Evolutionary conservation across 352 stramenopile genomes (phyloP).

Genomic region (Pythium pyrilobum): DNA sequence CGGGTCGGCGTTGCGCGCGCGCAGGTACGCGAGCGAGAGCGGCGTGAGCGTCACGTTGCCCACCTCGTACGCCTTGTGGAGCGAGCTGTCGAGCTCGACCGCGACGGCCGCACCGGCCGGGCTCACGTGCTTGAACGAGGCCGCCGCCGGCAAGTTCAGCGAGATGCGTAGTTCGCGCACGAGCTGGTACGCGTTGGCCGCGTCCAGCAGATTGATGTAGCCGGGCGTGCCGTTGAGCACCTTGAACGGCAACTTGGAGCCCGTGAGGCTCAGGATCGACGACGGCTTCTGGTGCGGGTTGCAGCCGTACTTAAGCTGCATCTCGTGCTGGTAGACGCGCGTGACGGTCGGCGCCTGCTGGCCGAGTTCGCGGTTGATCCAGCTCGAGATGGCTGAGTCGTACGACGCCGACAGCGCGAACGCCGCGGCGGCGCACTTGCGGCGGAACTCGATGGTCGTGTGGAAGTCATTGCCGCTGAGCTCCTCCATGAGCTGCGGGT

Average conservation of each 20-base stretch:
- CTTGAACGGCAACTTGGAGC: constrained; percentile 79
- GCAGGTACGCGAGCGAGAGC: constrained; percentile 96
- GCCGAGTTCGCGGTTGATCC: constrained; percentile 92
- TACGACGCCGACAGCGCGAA: constrained; percentile 89
- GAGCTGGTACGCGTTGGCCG: constrained; percentile 98
- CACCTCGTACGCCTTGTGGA: constrained; percentile 95
- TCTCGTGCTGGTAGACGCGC: constrained; percentile 95
- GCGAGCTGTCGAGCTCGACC: constrained; percentile 92
- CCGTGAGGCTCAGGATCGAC: constrained; percentile 61
- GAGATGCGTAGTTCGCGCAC: constrained; percentile 95
- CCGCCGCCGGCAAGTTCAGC: constrained; percentile 91
- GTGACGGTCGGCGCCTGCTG: constrained; percentile 69
- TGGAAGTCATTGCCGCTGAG: constrained; percentile 90
- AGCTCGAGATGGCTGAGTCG: constrained; percentile 96
- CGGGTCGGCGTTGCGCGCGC: constrained; percentile 97
- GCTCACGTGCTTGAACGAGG: constrained; percentile 99
- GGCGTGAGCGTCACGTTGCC: constrained; percentile 91
- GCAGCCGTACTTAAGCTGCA: constrained; percentile 94
- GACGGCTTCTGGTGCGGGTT: constrained; percentile 99
- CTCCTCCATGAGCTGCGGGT: constrained; percentile 91
- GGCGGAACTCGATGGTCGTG: constrained; percentile 88
- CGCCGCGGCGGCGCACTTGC: constrained; percentile 73
- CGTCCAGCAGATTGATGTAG: constrained; percentile 99
- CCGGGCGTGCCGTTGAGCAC: constrained; percentile 92
- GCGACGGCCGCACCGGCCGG: constrained; percentile 95